Percentiles rank a stretch among this genome's conserved stretches.
phyloP scores from a whole-genome alignment of 305 asterid genomes.

The Fraxinus platypoda region DNA sequence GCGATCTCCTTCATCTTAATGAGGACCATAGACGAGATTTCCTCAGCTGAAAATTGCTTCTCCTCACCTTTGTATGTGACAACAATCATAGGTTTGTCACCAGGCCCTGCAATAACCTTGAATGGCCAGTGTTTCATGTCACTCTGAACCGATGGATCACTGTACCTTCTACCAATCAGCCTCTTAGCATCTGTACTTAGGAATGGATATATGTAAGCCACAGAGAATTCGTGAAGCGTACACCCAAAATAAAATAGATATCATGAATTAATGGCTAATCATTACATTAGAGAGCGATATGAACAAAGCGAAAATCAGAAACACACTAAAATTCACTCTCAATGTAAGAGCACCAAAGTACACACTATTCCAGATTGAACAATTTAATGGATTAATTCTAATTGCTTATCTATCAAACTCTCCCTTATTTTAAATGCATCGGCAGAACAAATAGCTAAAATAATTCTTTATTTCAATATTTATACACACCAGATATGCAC shows the following conservation, averaged over 20 bases:
- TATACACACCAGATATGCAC: too few species aligned
- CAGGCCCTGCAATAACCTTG: slow-evolving; percentile 38
- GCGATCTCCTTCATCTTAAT: slow-evolving; percentile 41
- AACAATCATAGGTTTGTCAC: slow-evolving; percentile 40
- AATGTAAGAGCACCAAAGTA: too few species aligned
- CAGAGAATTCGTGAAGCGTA: neutral
- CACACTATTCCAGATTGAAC: too few species aligned
- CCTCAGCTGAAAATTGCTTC: slow-evolving; percentile 40
- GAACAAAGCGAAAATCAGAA: neutral
- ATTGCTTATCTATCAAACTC: too few species aligned
- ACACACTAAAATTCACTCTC: neutral
- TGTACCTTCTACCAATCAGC: slow-evolving; percentile 35
- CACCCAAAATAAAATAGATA: neutral
- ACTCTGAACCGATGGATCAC: slow-evolving; percentile 37
- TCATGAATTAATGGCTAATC: neutral
- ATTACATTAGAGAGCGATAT: neutral
- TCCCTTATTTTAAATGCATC: too few species aligned
- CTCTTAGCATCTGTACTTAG: slow-evolving; percentile 37
- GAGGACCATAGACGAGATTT: slow-evolving; percentile 45
- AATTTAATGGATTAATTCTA: too few species aligned
- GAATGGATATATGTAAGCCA: neutral
- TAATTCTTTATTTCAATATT: too few species aligned
- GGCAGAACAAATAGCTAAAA: too few species aligned
- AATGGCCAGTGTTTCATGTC: slow-evolving; percentile 47
- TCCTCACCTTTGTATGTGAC: slow-evolving; percentile 41